A percentile compares a stretch with the other conserved stretches of the same genome.
Evolutionary conservation across 2,329 filamentous ascomycete genomes (phyloP).

Genomic region (Xylariaceae sp.): DNA sequence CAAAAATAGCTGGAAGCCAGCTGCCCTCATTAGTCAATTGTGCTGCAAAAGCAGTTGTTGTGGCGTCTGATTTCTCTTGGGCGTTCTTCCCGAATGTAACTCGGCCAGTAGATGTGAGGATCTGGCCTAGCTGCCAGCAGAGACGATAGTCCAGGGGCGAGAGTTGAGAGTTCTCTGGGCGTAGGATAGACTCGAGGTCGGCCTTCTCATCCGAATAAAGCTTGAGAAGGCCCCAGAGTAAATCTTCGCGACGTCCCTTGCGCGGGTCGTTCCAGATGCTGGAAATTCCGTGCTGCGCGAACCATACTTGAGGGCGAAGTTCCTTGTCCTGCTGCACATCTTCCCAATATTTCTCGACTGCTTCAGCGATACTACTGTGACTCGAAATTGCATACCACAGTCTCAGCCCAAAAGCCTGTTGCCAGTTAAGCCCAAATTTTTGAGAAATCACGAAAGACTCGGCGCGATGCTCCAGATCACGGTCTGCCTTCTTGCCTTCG

Average conservation of each 20-base stretch:
- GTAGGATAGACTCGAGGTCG: constrained; percentile 65
- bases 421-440: constrained; percentile 85
- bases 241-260: constrained; percentile 62
- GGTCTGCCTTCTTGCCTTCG: constrained; percentile 62
- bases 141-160: constrained; percentile 72
- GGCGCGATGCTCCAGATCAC: constrained; percentile 72
- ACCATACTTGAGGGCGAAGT: constrained; percentile 69
- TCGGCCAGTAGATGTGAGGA: constrained; percentile 50
- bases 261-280: constrained; percentile 59
- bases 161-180: constrained; percentile 72
- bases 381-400: constrained; percentile 79
- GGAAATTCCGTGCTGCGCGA: constrained; percentile 55
- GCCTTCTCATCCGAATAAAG: constrained; percentile 63
- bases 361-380: constrained; percentile 65
- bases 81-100: constrained; percentile 52
- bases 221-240: constrained; percentile 83
- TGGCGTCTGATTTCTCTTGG: constrained; percentile 59
- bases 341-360: constrained; percentile 68
- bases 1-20: constrained; percentile 70
- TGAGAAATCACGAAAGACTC: constrained; percentile 78
- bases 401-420: constrained; percentile 84
- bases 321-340: constrained; percentile 72
- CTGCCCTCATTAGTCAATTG: constrained; percentile 61
- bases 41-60: constrained; percentile 62
- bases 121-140: constrained; percentile 79